phyloP scores from a whole-genome alignment of 1,284 basidiomycete genomes.

The Phylloboletellus chloephorus region DNA sequence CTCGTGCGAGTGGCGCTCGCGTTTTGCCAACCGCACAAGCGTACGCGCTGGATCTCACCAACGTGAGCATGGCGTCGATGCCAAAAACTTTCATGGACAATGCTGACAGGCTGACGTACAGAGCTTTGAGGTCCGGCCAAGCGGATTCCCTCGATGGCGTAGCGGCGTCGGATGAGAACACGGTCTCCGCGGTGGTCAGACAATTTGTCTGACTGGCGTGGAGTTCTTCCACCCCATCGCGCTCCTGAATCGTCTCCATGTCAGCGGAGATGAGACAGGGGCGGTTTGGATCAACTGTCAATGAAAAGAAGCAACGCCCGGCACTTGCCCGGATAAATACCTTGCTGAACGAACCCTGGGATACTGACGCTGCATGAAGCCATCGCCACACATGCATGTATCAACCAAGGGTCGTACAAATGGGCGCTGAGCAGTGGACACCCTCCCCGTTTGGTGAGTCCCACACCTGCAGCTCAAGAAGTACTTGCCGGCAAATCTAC shows the following conservation, averaged over 20 bases:
- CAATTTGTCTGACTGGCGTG: background rate
- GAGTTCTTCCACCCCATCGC: no score
- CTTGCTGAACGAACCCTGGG: no score
- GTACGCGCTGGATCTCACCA: slow-evolving; percentile 1
- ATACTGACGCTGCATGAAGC: slow-evolving; percentile 4
- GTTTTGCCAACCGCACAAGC: slow-evolving; percentile 3
- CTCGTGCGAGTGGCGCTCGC: slow-evolving; percentile 18
- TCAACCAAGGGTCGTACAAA: slow-evolving; percentile 1
- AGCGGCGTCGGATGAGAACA: background rate
- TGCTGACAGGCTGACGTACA: slow-evolving; percentile 4
- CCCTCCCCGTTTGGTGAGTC: background rate
- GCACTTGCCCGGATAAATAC: slow-evolving; percentile 7
- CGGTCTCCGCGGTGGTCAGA: slow-evolving; percentile 1
- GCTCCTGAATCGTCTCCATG: no score
- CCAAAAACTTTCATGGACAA: slow-evolving; percentile 10
- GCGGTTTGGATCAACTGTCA: slow-evolving; percentile 6
- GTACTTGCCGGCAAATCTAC: slow-evolving; percentile 2
- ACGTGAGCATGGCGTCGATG: slow-evolving; percentile 8
- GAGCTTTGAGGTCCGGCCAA: background rate
- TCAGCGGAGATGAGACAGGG: slow-evolving; percentile 24
- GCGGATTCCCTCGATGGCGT: background rate
- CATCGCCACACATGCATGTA: slow-evolving; percentile 10
- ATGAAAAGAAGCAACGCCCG: slow-evolving; percentile 19
- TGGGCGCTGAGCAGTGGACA: slow-evolving; percentile 2
- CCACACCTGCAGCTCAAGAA: slow-evolving; percentile 16